Evolutionary conservation across 2,329 filamentous ascomycete genomes (phyloP).

Genomic region (Tolypocladium pustulatum): DNA sequence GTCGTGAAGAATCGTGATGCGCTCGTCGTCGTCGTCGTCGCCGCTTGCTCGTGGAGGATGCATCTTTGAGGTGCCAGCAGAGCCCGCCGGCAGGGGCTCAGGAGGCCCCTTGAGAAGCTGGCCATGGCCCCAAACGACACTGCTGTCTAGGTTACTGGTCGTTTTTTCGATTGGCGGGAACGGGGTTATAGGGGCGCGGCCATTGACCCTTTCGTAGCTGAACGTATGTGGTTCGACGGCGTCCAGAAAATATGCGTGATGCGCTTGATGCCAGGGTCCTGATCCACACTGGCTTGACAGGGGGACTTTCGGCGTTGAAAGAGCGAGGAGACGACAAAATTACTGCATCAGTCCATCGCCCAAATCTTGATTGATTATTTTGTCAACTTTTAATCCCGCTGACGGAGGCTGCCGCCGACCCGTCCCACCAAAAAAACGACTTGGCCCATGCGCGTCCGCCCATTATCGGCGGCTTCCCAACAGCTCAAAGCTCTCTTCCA

Average conservation of each 20-base stretch:
- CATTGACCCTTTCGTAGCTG: background rate
- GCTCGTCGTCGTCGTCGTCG: conserved; percentile 7
- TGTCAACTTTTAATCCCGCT: background rate
- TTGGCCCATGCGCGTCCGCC: conserved; percentile 16
- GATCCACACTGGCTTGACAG: background rate
- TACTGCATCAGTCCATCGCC: background rate
- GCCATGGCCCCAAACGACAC: conserved; percentile 14
- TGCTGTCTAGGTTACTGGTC: background rate
- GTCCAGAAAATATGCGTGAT: background rate
- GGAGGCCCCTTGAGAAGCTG: conserved; percentile 18
- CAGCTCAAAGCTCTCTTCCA: conserved; percentile 18
- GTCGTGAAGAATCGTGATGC: conserved; percentile 18
- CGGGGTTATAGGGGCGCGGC: background rate
- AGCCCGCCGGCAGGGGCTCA: conserved; percentile 15
- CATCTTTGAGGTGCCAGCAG: conserved; percentile 9
- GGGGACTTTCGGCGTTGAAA: background rate
- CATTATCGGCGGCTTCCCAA: conserved; percentile 20
- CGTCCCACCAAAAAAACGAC: conserved; percentile 18
- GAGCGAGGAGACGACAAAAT: background rate
- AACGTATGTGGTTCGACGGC: background rate
- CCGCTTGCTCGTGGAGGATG: conserved; percentile 9
- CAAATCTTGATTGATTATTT: background rate
- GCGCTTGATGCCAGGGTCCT: background rate
- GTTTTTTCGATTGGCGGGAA: background rate
- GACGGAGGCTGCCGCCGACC: background rate